Base-by-base conservation (phyloP, 1,139 yeast genomes). In the Debaryomycetaceae sp. region DNA sequence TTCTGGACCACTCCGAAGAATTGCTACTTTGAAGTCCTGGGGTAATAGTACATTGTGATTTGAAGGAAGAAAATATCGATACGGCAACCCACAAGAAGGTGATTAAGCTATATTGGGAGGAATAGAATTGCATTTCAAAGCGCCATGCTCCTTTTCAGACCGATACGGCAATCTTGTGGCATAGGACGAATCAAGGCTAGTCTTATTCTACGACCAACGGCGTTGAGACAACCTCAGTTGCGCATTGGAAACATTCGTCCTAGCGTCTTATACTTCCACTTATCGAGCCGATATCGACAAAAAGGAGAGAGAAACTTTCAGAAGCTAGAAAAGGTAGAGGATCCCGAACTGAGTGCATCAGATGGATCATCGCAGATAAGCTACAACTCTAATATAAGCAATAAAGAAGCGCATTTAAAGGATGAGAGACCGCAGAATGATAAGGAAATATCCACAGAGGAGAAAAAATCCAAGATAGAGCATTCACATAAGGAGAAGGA, bases 81-180 rank as follows among this genome's bases (percentile, higher is more conserved):
- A 17, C 2, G 20, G 20, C 20, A 17, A 17, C 4, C 20, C 20
- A 17, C 20, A 17, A 17, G 20, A 17, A 17, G 20, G 20, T 17
- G 20, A 4, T 17, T 2, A 17, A 17, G 20, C 20, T 17, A 17
- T 17, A 17, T 17, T 17, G 20, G 4, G 20, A 17, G 20, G 20
- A 17, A 17, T 2, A 17, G 20, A 17, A 17, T 4, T 17, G 20
- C 20, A 17, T 17, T 17, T 27, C 11, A 7, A 22, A 17, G 24
- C 39, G 23, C 30, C 23, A 37, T 17, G 24, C 23, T 17, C 11
- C 8, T 34, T 24, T 13, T 39, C 24, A 31, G 38, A 24, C 17
- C 41, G 36, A 6, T 22, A 23, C 24, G 56, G 34, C 22, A n/a
- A 3, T 20, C 14, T 34, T 40, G 37, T 11, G 35, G n/a, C 41